Conservation (phyloP, 495 filamentous ascomycete genomes). For the Penicillium parvum region DNA sequence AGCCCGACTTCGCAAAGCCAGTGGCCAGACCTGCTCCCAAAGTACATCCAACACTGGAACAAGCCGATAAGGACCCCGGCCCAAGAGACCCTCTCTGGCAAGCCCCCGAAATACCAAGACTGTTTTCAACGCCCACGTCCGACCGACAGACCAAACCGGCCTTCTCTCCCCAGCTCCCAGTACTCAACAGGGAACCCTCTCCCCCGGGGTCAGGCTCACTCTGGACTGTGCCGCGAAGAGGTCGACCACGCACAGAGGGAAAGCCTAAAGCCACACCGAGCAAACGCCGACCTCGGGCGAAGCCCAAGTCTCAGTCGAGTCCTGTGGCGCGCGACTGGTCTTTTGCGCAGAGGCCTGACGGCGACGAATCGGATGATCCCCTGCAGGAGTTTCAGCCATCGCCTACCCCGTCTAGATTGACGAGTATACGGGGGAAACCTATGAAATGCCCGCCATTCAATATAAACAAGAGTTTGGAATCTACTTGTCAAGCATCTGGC, state of each 20-base stretch:
- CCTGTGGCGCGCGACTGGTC: conserved; percentile 42
- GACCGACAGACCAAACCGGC: conserved; percentile 14
- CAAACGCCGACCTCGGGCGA: conserved; percentile 18
- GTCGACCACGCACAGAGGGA: conserved; percentile 22
- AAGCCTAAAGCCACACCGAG: conserved; percentile 21
- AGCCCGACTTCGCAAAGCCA: background rate
- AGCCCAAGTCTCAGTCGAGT: conserved; percentile 32
- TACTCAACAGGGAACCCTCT: conserved; percentile 20
- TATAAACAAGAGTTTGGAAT: background rate
- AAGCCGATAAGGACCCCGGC: conserved; percentile 1
- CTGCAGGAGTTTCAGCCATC: conserved; percentile 40
- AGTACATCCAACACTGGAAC: background rate
- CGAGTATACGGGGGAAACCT: conserved; percentile 24
- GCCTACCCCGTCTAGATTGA: conserved; percentile 22
- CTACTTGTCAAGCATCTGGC: background rate
- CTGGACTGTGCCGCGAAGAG: conserved; percentile 32
- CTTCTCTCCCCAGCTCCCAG: conserved; percentile 12
- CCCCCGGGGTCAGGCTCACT: conserved; percentile 37
- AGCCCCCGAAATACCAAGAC: conserved; percentile 35
- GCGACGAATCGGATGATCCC: conserved; percentile 45
- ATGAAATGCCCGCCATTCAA: conserved; percentile 1
- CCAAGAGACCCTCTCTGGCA: conserved; percentile 29
- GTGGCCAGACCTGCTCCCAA: background rate
- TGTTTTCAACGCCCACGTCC: conserved; percentile 33
- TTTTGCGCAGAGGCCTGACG: conserved; percentile 35